These are phyloP conservation scores for Dendrobium catenatum DNA, from an alignment of 106 monocot species.

Conservation along the genomic window DNA sequence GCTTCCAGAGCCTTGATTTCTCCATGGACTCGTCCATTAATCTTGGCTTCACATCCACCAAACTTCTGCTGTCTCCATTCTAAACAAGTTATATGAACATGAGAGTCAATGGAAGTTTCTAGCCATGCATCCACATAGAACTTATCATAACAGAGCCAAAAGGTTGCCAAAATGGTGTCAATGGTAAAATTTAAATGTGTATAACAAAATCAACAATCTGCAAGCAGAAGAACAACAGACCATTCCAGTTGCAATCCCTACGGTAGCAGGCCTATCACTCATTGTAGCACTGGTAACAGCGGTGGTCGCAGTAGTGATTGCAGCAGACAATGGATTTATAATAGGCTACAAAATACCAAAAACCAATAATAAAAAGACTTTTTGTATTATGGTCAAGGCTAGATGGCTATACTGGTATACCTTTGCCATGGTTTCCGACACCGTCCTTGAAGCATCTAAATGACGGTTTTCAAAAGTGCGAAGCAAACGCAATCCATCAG, in stretches of 20 bases:
- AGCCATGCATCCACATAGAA: background rate
- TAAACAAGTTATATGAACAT: constrained; percentile 2
- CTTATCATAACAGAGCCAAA: background rate
- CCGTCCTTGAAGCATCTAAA: constrained; percentile 48
- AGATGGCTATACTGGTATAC: constrained; percentile 6
- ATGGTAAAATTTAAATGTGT: background rate
- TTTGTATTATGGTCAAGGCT: background rate
- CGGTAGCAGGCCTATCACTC: constrained; percentile 38
- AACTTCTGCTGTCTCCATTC: constrained; percentile 62
- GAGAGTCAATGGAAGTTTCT: background rate
- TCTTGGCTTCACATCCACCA: constrained; percentile 73
- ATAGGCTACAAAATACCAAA: constrained; percentile 47
- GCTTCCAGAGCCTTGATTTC: constrained; percentile 81
- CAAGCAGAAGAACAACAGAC: constrained; percentile 22
- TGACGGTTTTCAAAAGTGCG: constrained; percentile 42
- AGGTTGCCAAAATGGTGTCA: background rate
- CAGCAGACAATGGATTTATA: constrained; percentile 50
- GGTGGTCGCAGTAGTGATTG: constrained; percentile 8
- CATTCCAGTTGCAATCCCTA: constrained; percentile 43
- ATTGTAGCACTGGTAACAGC: constrained; percentile 25
- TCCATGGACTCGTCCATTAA: constrained; percentile 60
- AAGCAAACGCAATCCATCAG: constrained; percentile 51
- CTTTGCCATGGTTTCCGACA: constrained; percentile 49
- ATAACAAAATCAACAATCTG: background rate
- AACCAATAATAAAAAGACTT: background rate